phyloP scores from a whole-genome alignment of 2,329 filamentous ascomycete species.

The Bertia moriformis region DNA sequence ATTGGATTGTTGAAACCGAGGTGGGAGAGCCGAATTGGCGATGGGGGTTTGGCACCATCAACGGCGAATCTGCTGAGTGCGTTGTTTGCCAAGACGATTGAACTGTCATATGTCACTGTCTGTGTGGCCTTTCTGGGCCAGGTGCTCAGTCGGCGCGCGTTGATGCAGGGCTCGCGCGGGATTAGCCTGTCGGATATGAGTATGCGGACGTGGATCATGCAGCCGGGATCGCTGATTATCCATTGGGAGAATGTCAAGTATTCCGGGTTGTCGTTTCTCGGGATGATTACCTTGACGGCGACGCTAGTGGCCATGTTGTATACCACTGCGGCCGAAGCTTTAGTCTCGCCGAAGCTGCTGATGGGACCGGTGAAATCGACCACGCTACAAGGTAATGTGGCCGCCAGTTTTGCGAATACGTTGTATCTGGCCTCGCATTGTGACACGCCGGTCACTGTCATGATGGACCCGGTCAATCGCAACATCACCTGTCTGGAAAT shows the following conservation, averaged over 20 bases:
- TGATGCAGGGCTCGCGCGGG: slow-evolving; percentile 42
- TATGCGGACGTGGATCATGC: slow-evolving; percentile 64
- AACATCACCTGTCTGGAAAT: slow-evolving; percentile 51
- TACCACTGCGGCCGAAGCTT: slow-evolving; percentile 60
- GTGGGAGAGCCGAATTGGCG: slow-evolving; percentile 42
- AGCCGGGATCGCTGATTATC: slow-evolving; percentile 59
- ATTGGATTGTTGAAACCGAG: slow-evolving; percentile 46
- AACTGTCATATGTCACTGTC: slow-evolving; percentile 64
- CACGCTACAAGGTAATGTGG: not conserved
- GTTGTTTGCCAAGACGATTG: slow-evolving; percentile 61
- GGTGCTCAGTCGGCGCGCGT: slow-evolving; percentile 54
- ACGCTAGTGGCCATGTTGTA: slow-evolving; percentile 58
- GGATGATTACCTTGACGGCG: slow-evolving; percentile 46
- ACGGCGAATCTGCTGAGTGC: slow-evolving; percentile 56
- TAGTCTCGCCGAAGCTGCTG: slow-evolving; percentile 43
- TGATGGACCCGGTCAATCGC: slow-evolving; percentile 20
- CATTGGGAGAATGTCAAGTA: slow-evolving; percentile 52
- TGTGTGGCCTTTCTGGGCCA: slow-evolving; percentile 66
- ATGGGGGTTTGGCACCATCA: slow-evolving; percentile 36
- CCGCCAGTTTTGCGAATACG: slow-evolving; percentile 24
- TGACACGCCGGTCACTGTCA: slow-evolving; percentile 37
- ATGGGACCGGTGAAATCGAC: not conserved
- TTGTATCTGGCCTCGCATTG: slow-evolving; percentile 40
- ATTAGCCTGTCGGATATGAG: slow-evolving; percentile 64
- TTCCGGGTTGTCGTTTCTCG: slow-evolving; percentile 48